Percentiles rank a stretch among this genome's conserved stretches.
Conservation (phyloP, 1,284 basidiomycete species). For the Tetrapyrgos nigripes region DNA sequence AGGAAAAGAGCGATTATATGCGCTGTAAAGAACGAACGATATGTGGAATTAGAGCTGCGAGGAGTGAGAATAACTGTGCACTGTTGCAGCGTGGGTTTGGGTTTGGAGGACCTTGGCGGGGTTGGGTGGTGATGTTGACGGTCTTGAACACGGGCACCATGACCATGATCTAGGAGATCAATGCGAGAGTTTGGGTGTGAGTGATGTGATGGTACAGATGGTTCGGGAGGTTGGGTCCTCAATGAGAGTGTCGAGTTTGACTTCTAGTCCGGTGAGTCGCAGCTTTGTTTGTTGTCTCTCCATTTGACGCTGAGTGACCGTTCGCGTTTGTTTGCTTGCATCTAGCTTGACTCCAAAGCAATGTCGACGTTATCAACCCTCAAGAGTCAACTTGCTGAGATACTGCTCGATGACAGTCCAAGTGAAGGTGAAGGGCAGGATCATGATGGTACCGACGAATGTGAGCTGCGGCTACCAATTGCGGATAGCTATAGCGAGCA, state of each 20-base stretch:
- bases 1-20: conserved; percentile 23
- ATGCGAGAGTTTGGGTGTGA: background rate
- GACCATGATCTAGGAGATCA: too few species aligned
- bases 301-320: background rate
- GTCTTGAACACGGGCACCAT: background rate
- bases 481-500: background rate
- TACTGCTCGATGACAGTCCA: background rate
- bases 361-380: background rate
- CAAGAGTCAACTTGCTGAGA: background rate
- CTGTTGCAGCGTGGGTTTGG: conserved; percentile 5
- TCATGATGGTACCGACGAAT: too few species aligned
- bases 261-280: background rate
- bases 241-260: too few species aligned
- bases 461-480: background rate
- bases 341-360: background rate
- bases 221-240: background rate
- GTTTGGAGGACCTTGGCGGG: background rate
- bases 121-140: background rate
- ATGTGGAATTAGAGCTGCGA: conserved; percentile 52
- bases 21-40: conserved; percentile 51
- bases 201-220: background rate
- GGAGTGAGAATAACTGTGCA: conserved; percentile 58
- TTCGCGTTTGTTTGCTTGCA: background rate
- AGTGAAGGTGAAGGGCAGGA: background rate
- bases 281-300: background rate